phyloP scores from a whole-genome alignment of 345 rosid genomes.

The Sapria himalayana region DNA sequence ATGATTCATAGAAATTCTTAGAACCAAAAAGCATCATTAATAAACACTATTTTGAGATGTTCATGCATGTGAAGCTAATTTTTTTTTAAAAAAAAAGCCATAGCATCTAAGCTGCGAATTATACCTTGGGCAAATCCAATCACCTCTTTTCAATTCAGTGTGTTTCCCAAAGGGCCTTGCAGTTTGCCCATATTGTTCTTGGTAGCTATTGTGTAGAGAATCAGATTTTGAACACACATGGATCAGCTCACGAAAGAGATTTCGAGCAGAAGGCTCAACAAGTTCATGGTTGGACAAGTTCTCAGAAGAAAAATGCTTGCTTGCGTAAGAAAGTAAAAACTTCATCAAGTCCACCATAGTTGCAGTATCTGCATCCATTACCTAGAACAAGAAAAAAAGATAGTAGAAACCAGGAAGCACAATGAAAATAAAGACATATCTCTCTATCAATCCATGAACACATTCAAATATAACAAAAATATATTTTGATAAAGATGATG shows the following conservation, averaged over 20 bases:
- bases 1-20: no score
- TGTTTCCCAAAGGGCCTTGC: conserved; percentile 21
- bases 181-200: conserved; percentile 22
- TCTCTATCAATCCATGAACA: no score
- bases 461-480: no score
- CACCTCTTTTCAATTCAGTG: conserved; percentile 78
- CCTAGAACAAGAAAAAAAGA: conserved; percentile 15
- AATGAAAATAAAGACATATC: no score
- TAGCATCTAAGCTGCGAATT: no score
- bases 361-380: conserved; percentile 18
- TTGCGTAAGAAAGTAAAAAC: conserved; percentile 46
- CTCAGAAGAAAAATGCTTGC: conserved; percentile 16
- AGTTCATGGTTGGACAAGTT: conserved; percentile 15
- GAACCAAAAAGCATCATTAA: no score
- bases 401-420: accelerated
- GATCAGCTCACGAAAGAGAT: conserved; percentile 34
- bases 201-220: conserved; percentile 16
- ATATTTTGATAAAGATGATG: no score
- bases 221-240: conserved; percentile 19
- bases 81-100: no score
- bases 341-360: conserved; percentile 57
- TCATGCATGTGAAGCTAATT: no score
- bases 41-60: no score
- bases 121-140: conserved; percentile 82
- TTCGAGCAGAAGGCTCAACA: conserved; percentile 39